Conservation (phyloP, 805 yeast genomes). For the Sungouiozyma ichnusensis region DNA sequence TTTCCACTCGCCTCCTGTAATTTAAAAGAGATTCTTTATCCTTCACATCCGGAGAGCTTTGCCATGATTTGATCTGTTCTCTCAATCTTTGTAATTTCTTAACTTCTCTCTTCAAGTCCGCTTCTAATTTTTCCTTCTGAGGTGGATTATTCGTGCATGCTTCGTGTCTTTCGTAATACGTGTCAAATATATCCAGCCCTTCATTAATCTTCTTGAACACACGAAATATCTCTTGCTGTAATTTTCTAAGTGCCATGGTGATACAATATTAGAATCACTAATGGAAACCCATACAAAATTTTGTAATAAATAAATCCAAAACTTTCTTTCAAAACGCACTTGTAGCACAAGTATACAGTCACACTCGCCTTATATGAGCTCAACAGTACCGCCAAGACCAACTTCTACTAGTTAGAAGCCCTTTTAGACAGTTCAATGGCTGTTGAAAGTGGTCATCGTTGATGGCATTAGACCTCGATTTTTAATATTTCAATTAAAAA, state of each 20-base stretch:
- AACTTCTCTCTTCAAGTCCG: constrained; percentile 88
- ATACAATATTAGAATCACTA: too few species aligned
- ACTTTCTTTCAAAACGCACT: too few species aligned
- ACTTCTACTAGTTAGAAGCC: too few species aligned
- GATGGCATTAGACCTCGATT: too few species aligned
- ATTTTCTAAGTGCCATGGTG: constrained; percentile 37
- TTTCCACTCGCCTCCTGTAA: constrained; percentile 56
- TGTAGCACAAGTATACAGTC: too few species aligned
- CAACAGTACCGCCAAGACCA: too few species aligned
- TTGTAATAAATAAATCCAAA: too few species aligned
- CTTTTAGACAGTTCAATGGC: too few species aligned
- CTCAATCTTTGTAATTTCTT: constrained; percentile 86
- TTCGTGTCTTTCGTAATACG: constrained; percentile 75
- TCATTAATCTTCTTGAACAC: constrained; percentile 80
- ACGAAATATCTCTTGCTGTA: constrained; percentile 74
- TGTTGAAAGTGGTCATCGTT: too few species aligned
- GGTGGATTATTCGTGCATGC: constrained; percentile 66
- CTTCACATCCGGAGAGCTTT: constrained; percentile 81
- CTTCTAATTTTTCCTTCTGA: constrained; percentile 87
- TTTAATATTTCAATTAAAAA: too few species aligned
- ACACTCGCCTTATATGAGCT: too few species aligned
- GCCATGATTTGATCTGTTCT: constrained; percentile 94
- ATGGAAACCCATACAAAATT: too few species aligned
- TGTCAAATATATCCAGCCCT: constrained; percentile 80
- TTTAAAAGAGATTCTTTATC: constrained; percentile 79